Evolutionary conservation across 192 early-diverging fungal species (phyloP).

Genomic region (Entomortierella beljakovae): DNA sequence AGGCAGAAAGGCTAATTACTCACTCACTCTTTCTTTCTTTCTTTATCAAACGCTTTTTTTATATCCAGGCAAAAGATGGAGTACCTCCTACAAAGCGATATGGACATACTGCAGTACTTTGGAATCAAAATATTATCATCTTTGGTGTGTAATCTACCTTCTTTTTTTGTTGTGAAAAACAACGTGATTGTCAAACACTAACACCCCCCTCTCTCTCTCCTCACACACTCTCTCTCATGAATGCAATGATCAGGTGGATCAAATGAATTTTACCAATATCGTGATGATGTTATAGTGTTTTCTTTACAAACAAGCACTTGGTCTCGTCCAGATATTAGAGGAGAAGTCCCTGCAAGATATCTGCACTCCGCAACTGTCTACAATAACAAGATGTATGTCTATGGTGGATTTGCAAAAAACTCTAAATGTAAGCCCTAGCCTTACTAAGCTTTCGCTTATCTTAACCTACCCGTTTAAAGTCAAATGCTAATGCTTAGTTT

Average conservation of each 20-base stretch:
- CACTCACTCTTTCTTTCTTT: too few relatives aligned
- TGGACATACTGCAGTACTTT: conserved; percentile 67
- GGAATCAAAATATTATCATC: conserved; percentile 64
- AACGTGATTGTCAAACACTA: too few relatives aligned
- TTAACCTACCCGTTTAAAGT: too few relatives aligned
- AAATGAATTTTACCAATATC: conserved; percentile 62
- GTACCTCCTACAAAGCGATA: conserved; percentile 65
- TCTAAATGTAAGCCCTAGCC: conserved; percentile 62
- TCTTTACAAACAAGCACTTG: conserved; percentile 63
- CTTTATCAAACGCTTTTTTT: too few relatives aligned
- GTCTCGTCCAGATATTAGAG: conserved; percentile 63
- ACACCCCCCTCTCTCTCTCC: neutral
- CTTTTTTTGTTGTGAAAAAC: too few relatives aligned
- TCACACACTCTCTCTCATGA: neutral
- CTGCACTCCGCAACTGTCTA: conserved; percentile 69
- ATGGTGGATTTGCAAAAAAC: conserved; percentile 68
- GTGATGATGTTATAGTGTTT: conserved; percentile 70
- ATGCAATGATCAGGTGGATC: conserved; percentile 58
- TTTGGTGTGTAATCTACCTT: conserved; percentile 55
- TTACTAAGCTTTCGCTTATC: neutral
- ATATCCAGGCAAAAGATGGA: conserved; percentile 59
- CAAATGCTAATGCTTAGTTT: too few relatives aligned
- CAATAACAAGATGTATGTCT: conserved; percentile 69
- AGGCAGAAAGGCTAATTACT: too few relatives aligned
- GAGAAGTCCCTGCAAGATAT: conserved; percentile 63